Evolutionary conservation across 148 eudicot species (phyloP).

Genomic region (Spergularia bocconei): DNA sequence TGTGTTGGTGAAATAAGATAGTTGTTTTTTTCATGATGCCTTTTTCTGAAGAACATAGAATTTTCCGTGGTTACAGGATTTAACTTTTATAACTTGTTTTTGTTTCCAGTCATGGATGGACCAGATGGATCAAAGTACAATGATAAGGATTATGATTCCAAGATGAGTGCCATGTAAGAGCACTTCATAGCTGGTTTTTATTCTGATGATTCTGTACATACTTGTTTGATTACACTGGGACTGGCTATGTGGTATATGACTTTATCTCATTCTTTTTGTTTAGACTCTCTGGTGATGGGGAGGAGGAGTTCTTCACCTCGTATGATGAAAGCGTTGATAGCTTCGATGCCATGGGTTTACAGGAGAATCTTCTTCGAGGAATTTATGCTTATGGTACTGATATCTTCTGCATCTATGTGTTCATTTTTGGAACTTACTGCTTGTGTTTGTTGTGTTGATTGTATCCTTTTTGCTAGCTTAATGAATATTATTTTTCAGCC

Average conservation of each 20-base stretch:
- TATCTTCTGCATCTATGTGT: not conserved
- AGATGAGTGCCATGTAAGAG: not conserved
- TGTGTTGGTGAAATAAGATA: not conserved
- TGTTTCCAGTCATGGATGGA: not conserved
- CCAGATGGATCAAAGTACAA: not conserved
- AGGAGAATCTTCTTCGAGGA: constrained; percentile 46
- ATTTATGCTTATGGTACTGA: constrained; percentile 41
- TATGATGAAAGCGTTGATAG: constrained; percentile 39
- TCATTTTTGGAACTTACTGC: no score
- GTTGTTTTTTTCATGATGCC: not conserved
- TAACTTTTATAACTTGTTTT: not conserved
- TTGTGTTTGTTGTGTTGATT: no score
- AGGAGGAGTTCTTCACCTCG: constrained; percentile 36
- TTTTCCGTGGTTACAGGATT: not conserved
- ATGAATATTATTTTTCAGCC: no score
- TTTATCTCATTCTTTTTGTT: not conserved
- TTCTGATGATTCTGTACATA: not conserved
- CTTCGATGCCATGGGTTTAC: constrained; percentile 44
- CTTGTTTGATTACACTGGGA: no score
- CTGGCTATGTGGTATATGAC: not conserved
- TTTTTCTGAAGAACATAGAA: no score
- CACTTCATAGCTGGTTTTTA: not conserved
- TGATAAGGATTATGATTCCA: not conserved
- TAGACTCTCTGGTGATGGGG: constrained; percentile 30
- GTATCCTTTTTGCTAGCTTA: no score